Evolutionary conservation across 106 monocot species (phyloP).

Genomic region (Dactylorhiza incarnata): DNA sequence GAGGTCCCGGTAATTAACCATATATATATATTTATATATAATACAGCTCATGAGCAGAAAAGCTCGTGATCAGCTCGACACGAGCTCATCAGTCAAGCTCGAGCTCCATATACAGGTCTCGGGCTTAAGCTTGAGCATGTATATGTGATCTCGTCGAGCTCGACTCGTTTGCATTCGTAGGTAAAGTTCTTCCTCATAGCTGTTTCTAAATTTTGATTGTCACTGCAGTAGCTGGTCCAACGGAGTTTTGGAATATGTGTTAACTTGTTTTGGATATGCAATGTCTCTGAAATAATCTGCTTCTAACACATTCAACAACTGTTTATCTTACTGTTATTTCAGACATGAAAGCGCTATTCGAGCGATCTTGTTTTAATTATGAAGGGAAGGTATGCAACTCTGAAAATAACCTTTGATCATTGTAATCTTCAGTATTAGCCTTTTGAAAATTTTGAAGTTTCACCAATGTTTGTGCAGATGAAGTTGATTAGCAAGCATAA

Average conservation of each 20-base stretch:
- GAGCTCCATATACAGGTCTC: too few species aligned
- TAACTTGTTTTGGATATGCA: not conserved
- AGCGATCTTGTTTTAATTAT: slow-evolving; percentile 64
- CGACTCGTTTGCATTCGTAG: too few species aligned
- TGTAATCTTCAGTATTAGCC: not conserved
- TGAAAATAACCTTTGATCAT: not conserved
- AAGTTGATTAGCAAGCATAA: slow-evolving; percentile 55
- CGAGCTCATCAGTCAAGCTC: too few species aligned
- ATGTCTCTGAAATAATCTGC: not conserved
- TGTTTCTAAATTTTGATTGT: not conserved
- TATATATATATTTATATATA: too few species aligned
- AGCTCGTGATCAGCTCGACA: too few species aligned
- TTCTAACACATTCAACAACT: not conserved
- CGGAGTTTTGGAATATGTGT: not conserved
- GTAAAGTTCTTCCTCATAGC: not conserved
- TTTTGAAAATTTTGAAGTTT: not conserved
- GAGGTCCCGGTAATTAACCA: too few species aligned
- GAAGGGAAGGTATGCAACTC: slow-evolving; percentile 68
- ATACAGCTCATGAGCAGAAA: too few species aligned
- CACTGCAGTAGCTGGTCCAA: not conserved
- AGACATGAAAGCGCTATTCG: slow-evolving; percentile 93
- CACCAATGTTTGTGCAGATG: slow-evolving; percentile 31
- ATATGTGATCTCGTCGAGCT: too few species aligned
- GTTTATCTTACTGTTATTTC: slow-evolving; percentile 11
- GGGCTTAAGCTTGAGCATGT: too few species aligned